Evolutionary conservation across 176 grass and related monocot genomes (phyloP).

Genomic region (Oryza punctata): DNA sequence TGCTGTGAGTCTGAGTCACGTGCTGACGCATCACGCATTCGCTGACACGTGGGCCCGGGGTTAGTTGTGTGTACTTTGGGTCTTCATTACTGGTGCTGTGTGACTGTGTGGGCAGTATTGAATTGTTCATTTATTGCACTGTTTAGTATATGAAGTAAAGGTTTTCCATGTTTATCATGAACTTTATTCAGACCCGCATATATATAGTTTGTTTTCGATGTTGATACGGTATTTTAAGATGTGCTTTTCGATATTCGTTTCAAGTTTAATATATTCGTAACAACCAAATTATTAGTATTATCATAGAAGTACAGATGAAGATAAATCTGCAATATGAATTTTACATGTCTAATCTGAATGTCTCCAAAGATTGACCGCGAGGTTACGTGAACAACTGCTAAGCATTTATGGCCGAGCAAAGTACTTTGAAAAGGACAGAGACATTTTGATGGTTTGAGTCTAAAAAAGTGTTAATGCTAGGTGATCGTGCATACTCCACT

Average conservation of each 20-base stretch:
- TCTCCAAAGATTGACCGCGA: background rate
- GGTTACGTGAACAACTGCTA: background rate
- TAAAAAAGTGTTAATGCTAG: background rate
- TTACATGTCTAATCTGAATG: no score
- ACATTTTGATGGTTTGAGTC: background rate
- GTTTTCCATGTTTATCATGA: background rate
- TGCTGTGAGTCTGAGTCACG: background rate
- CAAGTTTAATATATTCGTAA: background rate
- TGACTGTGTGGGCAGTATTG: background rate
- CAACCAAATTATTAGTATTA: background rate
- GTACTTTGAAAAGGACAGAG: background rate
- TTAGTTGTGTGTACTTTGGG: background rate
- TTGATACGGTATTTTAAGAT: no score
- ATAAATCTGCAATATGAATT: no score
- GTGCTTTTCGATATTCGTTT: background rate
- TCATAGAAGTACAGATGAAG: no score
- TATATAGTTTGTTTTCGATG: no score
- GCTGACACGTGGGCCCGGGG: background rate
- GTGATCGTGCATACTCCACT: background rate
- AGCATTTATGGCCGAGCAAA: background rate
- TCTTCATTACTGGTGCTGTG: background rate
- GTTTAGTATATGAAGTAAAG: background rate
- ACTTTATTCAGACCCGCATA: no score
- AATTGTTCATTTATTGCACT: background rate
- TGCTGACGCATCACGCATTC: background rate